phyloP scores from a whole-genome alignment of 1,284 basidiomycete genomes.

The Cryptococcus depauperatus region DNA sequence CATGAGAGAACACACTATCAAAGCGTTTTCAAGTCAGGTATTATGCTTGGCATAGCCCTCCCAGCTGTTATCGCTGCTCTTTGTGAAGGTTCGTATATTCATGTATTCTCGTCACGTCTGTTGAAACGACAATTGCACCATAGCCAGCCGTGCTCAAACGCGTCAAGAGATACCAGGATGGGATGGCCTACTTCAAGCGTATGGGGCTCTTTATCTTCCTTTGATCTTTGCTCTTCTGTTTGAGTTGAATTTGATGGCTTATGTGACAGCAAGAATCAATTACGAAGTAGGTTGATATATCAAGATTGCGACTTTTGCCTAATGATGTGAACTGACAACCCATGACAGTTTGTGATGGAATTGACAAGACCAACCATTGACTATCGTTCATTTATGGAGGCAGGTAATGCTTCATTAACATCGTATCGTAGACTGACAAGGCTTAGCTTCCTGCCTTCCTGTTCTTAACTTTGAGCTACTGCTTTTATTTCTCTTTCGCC shows the following conservation, averaged over 20 bases:
- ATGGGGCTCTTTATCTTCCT: slow-evolving; percentile 66
- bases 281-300: slow-evolving; percentile 47
- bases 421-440: background rate
- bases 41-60: slow-evolving; percentile 66
- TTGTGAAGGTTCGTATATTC: slow-evolving; percentile 56
- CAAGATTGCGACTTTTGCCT: background rate
- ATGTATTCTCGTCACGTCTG: background rate
- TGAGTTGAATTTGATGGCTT: slow-evolving; percentile 70
- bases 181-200: slow-evolving; percentile 70
- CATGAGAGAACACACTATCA: slow-evolving; percentile 62
- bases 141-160: slow-evolving; percentile 58
- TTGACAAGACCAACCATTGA: slow-evolving; percentile 70
- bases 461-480: slow-evolving; percentile 65
- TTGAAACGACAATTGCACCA: background rate
- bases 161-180: slow-evolving; percentile 59
- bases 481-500: slow-evolving; percentile 77
- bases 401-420: slow-evolving; percentile 27
- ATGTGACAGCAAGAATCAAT: slow-evolving; percentile 70
- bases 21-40: slow-evolving; percentile 65
- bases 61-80: slow-evolving; percentile 67
- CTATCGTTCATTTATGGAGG: slow-evolving; percentile 73
- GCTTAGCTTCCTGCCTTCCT: slow-evolving; percentile 68
- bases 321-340: background rate
- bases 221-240: slow-evolving; percentile 70
- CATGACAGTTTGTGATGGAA: slow-evolving; percentile 73